A percentile compares a stretch with the other conserved stretches of the same genome.
Evolutionary conservation across 2,329 filamentous ascomycete species (phyloP).

Genomic region (Hymenoscyphus fructigenus): DNA sequence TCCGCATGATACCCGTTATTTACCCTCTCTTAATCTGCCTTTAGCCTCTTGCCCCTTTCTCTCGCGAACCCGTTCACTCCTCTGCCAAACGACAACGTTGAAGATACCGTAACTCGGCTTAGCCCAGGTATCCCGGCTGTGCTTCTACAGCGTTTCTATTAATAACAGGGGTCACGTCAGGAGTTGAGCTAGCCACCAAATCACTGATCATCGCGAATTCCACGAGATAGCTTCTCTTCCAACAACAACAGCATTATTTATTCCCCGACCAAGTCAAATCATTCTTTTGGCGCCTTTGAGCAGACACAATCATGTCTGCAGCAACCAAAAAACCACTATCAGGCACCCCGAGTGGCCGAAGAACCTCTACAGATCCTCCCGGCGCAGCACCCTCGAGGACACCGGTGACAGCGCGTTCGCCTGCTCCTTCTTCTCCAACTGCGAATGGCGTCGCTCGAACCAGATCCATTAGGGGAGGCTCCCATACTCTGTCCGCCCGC

Average conservation of each 20-base stretch:
- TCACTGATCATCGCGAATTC: slow-evolving; percentile 3
- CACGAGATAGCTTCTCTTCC: slow-evolving; percentile 15
- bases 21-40: neutral
- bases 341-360: slow-evolving; percentile 27
- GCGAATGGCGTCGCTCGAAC: slow-evolving; percentile 50
- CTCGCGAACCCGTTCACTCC: neutral
- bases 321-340: slow-evolving; percentile 42
- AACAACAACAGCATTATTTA: slow-evolving; percentile 14
- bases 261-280: neutral
- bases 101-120: no score
- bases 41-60: neutral
- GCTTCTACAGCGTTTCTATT: neutral
- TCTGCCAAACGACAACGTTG: neutral
- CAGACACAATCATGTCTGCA: slow-evolving; percentile 40
- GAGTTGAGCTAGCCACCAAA: slow-evolving; percentile 9
- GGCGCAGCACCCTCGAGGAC: slow-evolving; percentile 26
- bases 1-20: neutral
- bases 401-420: slow-evolving; percentile 22
- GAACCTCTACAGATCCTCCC: slow-evolving; percentile 33
- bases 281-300: slow-evolving; percentile 4
- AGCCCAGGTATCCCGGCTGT: no score
- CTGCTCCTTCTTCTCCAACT: slow-evolving; percentile 16
- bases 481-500: slow-evolving; percentile 63
- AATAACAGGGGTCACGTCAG: slow-evolving; percentile 13
- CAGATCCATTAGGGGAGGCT: slow-evolving; percentile 63